Percentiles rank a stretch among this genome's conserved stretches.
Evolutionary conservation across 192 early-diverging fungal genomes (phyloP).

Genomic region (Rhizoclosmatium sp.): DNA sequence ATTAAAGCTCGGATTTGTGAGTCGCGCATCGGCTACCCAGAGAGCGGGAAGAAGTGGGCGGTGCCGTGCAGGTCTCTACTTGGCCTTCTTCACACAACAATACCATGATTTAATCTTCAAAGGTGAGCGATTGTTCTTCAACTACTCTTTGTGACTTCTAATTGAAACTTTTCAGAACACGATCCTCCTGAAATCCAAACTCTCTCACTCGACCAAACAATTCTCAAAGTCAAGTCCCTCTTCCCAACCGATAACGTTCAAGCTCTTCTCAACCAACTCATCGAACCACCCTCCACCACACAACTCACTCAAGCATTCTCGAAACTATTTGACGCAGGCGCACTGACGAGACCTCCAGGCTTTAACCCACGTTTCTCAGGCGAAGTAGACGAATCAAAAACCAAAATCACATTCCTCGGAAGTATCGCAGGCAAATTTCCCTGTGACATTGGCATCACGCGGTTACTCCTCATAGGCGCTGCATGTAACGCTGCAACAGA

Average conservation of each 20-base stretch:
- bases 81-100: background rate
- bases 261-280: no score
- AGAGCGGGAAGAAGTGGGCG: background rate
- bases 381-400: background rate
- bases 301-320: no score
- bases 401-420: conserved; percentile 4
- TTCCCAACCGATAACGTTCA: no score
- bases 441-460: conserved; percentile 14
- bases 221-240: no score
- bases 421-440: background rate
- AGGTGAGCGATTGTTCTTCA: background rate
- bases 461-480: background rate
- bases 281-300: no score
- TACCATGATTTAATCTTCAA: background rate
- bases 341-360: no score
- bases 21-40: conserved; percentile 2
- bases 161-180: no score
- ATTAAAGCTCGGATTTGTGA: conserved; percentile 6
- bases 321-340: no score
- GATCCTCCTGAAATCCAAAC: no score
- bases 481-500: conserved; percentile 2
- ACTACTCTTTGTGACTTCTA: no score
- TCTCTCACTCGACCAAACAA: no score
- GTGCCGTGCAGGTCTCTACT: background rate
- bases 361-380: no score